Base-by-base conservation (phyloP, 371 early-diverging fungal genomes). In the Nosema granulosis region DNA sequence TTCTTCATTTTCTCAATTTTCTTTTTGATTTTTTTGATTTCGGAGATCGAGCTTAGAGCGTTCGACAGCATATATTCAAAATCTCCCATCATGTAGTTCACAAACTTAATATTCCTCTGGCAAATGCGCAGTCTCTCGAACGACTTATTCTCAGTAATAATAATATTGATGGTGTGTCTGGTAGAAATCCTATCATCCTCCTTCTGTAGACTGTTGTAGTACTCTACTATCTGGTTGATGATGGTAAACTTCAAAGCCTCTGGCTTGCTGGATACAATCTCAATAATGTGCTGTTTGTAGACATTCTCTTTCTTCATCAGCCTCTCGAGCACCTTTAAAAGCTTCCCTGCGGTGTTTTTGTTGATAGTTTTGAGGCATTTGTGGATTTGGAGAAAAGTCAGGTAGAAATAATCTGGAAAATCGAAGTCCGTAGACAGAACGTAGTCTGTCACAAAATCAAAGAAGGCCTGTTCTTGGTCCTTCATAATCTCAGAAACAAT, bases 71-170 rank as follows among this genome's bases (percentile, higher is more conserved):
- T 37, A 65, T 76, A 72, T 38, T 79, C 75, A 37, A 78, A 67
- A 57, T 84, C 81, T 4, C 76, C 66, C 38, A 84, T 68, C 35
- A 81, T 62, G 54, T 59, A 71, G 49, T 74, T 81, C 34, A 74
- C 66, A 52, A 73, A 74, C 35, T 75, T 77, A 12, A 79, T 58
- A 31, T 76, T 71, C 51, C 31, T 37, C 3, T 35, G 22, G 52
- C 61, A 57, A 0, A 61, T 66, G 18, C 71, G 57, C 28, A 58
- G 58, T 54, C 11, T 66, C 4, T 59, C 22, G 13, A 43, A 57
- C 1, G 61, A 35, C 31, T 50, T 59, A 18, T 73, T 49, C 1
- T 78, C 66, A 56, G 31, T 56, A 11, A 73, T 31, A 62, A 73
- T 78, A 1, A 52, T 51, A 56, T 68, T 68, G 18, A 78, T 54